Evolutionary conservation across 169 alveolate species (phyloP), one percentile per base, ranked within the genome.

Genomic region (Plasmodium chabaudi): DNA sequence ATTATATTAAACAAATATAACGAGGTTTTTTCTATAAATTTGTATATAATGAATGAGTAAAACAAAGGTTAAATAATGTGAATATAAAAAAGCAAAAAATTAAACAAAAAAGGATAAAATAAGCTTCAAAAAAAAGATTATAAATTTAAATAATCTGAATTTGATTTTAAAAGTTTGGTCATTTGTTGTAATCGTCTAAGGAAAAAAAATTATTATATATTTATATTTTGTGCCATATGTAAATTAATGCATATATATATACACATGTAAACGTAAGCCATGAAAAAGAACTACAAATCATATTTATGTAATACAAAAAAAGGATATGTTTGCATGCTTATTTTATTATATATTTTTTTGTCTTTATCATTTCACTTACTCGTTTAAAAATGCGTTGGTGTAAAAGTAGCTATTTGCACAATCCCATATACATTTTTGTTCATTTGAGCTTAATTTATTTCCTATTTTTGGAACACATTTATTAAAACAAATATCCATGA

Each of bases 371-470:
- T 47, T 34, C 47, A 21, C 82, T 79, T 25, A 79, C 89, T 79
- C 77, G 60, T 79, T 79, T 60, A 79, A 47, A 67, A 79, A 79
- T n/a, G 55, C 89, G 59, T 79, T 79, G 12, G 89, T 65, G 59
- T 79, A 79, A 60, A 79, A 79, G 56, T 79, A 79, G 71, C 82
- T 79, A 44, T 59, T 79, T 10, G 89, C 89, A 27, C 89, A 79
- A 70, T 70, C 73, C 89, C 89, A 79, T 19, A 79, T 79, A 39
- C 89, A 79, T 17, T 79, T 79, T 51, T 79, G 89, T 60, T 79
- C 89, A 39, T 19, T 9, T 44, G 89, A 42, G 42, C 72, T 79
- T 60, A 79, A 57, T 44, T 79, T 56, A 42, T 39, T 53, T 25
- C 82, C 82, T 21, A 79, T 79, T 79, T 79, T 79, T 55, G 89